Conservation (phyloP, 345 rosid species). For the Mallotus nudiflorus region DNA sequence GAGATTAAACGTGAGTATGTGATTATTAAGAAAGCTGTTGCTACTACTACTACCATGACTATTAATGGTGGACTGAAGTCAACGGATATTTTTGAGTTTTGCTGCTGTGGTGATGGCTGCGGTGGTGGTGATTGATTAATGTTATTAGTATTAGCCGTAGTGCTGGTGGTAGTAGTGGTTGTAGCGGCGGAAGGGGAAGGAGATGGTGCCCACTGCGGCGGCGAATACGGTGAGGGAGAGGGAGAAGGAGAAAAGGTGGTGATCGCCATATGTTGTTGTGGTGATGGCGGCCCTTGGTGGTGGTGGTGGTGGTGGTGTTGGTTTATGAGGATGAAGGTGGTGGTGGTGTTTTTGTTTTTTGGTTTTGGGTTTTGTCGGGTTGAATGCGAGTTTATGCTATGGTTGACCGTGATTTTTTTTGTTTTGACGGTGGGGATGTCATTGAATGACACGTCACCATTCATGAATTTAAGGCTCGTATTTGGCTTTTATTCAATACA, state of each 20-base stretch:
- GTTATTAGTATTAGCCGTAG: constrained; percentile 5
- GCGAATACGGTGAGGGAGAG: constrained; percentile 28
- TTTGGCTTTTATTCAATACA: constrained; percentile 19
- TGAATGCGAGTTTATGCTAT: constrained; percentile 7
- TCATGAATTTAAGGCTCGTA: constrained; percentile 44
- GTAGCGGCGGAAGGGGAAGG: constrained; percentile 4
- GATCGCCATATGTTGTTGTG: constrained; percentile 10
- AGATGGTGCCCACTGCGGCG: constrained; percentile 1
- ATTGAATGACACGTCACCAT: constrained; percentile 45
- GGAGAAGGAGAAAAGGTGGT: constrained; percentile 8
- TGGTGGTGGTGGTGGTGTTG: constrained; percentile 14
- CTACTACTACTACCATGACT: constrained; percentile 85
- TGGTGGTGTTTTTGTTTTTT: not conserved
- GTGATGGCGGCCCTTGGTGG: constrained; percentile 11
- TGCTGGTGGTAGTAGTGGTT: constrained; percentile 4
- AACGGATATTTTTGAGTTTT: constrained; percentile 45
- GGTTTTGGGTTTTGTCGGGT: constrained; percentile 23
- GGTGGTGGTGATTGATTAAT: constrained; percentile 1
- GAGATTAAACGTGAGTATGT: constrained; percentile 84
- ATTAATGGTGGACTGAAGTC: constrained; percentile 90
- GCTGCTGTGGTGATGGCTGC: constrained; percentile 15
- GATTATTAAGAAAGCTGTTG: constrained; percentile 69
- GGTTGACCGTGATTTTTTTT: constrained; percentile 32
- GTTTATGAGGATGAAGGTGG: not conserved
- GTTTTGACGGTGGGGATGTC: constrained; percentile 20